Percentiles rank a stretch among this genome's conserved stretches.
Evolutionary conservation across 805 yeast genomes (phyloP).

Genomic region (Cyberlindnera mississippiensis): DNA sequence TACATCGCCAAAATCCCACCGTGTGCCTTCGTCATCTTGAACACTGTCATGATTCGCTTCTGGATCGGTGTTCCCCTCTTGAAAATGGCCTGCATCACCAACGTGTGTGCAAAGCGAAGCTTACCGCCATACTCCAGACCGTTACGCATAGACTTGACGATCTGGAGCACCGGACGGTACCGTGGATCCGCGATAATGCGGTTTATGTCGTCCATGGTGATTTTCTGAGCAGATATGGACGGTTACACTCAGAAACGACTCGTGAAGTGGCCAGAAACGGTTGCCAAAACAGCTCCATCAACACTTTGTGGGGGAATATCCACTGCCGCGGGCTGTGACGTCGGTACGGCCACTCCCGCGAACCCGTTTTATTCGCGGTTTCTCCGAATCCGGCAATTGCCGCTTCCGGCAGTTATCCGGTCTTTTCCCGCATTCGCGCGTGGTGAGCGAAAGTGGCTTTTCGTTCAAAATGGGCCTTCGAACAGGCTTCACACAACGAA

Average conservation of each 20-base stretch:
- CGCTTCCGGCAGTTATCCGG: no score
- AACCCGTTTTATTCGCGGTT: no score
- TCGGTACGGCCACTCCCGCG: constrained; percentile 2
- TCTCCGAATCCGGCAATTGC: no score
- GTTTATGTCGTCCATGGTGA: constrained; percentile 19
- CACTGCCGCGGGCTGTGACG: constrained; percentile 1
- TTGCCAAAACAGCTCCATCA: not conserved
- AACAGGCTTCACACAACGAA: no score
- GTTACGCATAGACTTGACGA: constrained; percentile 39
- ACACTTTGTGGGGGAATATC: not conserved
- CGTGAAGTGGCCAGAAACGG: not conserved
- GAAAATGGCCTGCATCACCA: constrained; percentile 56
- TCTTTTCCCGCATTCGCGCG: no score
- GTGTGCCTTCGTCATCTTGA: constrained; percentile 51
- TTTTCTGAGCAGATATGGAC: no score
- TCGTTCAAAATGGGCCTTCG: no score
- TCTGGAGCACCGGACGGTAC: constrained; percentile 32
- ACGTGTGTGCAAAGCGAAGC: constrained; percentile 58
- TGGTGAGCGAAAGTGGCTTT: no score
- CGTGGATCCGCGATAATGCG: constrained; percentile 30
- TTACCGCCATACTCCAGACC: constrained; percentile 57
- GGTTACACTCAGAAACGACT: not conserved
- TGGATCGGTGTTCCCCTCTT: constrained; percentile 27
- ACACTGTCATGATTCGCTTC: constrained; percentile 43
- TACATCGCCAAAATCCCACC: constrained; percentile 52